These are phyloP conservation scores for Aspergillus sp. DNA, from an alignment of 2,329 filamentous ascomycete genomes.

Conservation along the genomic window DNA sequence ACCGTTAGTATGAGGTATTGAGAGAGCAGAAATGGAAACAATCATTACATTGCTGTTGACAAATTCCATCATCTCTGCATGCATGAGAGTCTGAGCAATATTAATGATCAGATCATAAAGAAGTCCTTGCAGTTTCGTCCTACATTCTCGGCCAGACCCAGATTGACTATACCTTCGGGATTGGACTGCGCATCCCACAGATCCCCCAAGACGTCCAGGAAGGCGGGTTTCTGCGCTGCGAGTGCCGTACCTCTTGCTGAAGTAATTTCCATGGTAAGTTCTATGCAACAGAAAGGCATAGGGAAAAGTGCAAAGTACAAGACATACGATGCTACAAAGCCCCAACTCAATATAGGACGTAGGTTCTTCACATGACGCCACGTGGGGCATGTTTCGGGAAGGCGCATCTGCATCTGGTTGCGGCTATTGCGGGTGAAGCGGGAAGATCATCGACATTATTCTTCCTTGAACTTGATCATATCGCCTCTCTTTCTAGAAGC, in stretches of 20 bases:
- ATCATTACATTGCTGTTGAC: background rate
- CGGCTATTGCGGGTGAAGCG: background rate
- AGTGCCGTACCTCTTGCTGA: background rate
- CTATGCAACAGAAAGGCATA: background rate
- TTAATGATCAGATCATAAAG: background rate
- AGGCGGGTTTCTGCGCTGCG: background rate
- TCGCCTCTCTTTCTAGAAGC: background rate
- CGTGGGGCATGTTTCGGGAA: background rate
- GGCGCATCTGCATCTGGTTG: background rate
- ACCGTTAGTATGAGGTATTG: background rate
- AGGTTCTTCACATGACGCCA: background rate
- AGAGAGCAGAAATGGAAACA: background rate
- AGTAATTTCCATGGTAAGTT: background rate
- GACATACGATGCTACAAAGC: background rate
- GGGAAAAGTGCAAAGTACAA: background rate
- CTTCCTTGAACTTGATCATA: background rate
- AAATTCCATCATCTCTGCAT: background rate
- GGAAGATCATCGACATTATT: background rate
- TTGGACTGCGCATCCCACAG: background rate
- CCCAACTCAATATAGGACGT: background rate
- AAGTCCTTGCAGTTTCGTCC: background rate
- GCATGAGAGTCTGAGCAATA: background rate
- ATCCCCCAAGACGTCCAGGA: background rate
- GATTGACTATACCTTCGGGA: background rate
- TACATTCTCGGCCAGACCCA: background rate